Base-by-base conservation (phyloP, 2,329 filamentous ascomycete species). In the Pseudogymnoascus sp. region DNA sequence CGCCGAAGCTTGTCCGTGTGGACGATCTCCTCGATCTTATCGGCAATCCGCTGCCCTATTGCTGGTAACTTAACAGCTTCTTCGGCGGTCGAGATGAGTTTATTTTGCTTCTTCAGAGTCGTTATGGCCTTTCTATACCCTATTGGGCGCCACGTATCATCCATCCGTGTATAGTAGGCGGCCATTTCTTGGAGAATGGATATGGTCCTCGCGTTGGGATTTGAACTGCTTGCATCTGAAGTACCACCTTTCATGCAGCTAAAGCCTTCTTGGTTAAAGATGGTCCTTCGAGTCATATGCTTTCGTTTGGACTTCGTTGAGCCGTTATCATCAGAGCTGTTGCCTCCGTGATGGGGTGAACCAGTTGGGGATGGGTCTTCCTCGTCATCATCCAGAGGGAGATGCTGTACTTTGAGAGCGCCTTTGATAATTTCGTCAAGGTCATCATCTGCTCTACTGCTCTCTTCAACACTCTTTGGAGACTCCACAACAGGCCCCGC, bases 11-110 rank as follows among this genome's bases (percentile, higher is more conserved):
- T 79, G 68, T 90, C 82, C 0, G 90, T 96, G 38, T 80, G 79
- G 2, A 85, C 89, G 43, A 97, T 96, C 70, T 97, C 93, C 68
- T 94, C 90, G 65, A 97, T 94, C 72, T 96, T 96, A 25, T 82
- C 78, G 0, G 92, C 92, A 1, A 97, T 76, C 1, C 89, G 82
- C 9, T 78, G 68, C 6, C 92, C 92, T 36, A 97, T 85, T 62
- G 80, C 82, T 0, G 85, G 84, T 1, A 97, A 78, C 1, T 75
- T 72, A 9, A 81, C 75, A 0, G 92, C 93, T 71, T 95, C 81
- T 57, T 85, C 80, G 62, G 82, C 85, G 0, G 87, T 92, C 3
- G 74, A 77, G 62, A 97, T 82, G 69, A 85, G 87, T 18, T 69
- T 70, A 0, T 76, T 70, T 64, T 92, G 87, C 57, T 83, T 86